Evolutionary conservation across 1,284 basidiomycete genomes (phyloP), one percentile per base, ranked within the genome.

Genomic region (Trichosporon asahii): DNA sequence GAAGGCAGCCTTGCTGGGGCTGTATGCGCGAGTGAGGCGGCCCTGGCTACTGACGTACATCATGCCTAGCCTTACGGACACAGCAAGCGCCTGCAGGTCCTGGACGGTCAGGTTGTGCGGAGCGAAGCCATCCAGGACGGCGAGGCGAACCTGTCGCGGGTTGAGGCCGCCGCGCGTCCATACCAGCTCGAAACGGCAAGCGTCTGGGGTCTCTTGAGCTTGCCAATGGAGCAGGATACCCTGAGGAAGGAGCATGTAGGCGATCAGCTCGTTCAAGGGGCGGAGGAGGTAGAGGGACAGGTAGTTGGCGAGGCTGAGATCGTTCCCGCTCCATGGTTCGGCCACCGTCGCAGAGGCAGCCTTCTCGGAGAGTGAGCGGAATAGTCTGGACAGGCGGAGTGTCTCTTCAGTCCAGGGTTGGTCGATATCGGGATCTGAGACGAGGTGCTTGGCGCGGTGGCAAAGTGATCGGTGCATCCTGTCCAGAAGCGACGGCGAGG

Each of bases 241-340:
- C 1, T 49, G 63, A 1, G 66, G 55, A 2, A 72, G 68, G 35
- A 72, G 68, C 66, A 68, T 64, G 53, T 64, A 68, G 12, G n/a
- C 23, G 57, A 72, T 67, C 6, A 72, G 61, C 57, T 72, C 71
- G 60, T 72, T 72, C 15, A 67, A 63, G 0, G 71, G 71, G 9
- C 66, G 71, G 12, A 72, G 49, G 21, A 72, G 64, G 49, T 66
- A 68, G 46, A 66, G 64, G 35, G 67, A 35, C 6, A 72, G 27
- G 29, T 60, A 60, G 27, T 21, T 60, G 25, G 27, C 55, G 55
- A 31, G 55, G 55, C 55, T 29, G 64, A 65, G n/a, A 21, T 68
- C 63, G 46, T 46, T 55, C 33, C 46, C 8, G 21, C 23, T 33
- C 25, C 14, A 11, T 1, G 55, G 11, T 4, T 27, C 29, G 14